Evolutionary conservation across 306 rosid genomes (phyloP).

Genomic region (Clitoria ternatea): DNA sequence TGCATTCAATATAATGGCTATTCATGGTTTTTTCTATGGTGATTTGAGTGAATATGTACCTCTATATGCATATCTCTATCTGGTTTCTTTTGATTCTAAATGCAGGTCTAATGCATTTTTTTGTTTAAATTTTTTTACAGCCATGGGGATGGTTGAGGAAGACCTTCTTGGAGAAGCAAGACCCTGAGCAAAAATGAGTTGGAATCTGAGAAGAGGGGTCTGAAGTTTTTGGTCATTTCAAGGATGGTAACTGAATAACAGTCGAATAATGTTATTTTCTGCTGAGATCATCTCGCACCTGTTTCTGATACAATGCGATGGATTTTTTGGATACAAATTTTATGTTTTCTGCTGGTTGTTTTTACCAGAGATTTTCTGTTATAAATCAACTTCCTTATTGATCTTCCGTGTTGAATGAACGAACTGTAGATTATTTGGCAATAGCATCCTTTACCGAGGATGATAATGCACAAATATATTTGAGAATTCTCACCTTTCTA

Average conservation of each 20-base stretch:
- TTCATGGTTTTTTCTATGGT: not conserved
- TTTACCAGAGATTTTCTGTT: constrained; percentile 17
- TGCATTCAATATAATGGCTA: constrained; percentile 9
- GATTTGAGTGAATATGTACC: not conserved
- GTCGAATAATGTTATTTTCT: constrained; percentile 29
- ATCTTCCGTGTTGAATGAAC: not conserved
- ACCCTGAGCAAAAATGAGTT: constrained; percentile 48
- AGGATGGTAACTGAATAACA: constrained; percentile 13
- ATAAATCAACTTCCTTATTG: not conserved
- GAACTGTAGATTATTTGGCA: not conserved
- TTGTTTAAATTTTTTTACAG: constrained; percentile 40
- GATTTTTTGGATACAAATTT: constrained; percentile 23
- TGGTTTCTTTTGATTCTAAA: not conserved
- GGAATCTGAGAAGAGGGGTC: constrained; percentile 14
- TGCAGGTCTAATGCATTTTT: not conserved
- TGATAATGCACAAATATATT: not conserved
- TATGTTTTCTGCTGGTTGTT: constrained; percentile 11
- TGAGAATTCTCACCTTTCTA: not conserved
- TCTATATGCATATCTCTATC: not conserved
- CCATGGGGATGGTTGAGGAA: constrained; percentile 74
- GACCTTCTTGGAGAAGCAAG: constrained; percentile 75
- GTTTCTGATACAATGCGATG: not conserved
- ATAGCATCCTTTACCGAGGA: not conserved
- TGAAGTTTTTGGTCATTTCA: constrained; percentile 21
- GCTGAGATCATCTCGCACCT: constrained; percentile 19